A percentile compares a stretch with the other conserved stretches of the same genome.
phyloP scores from a whole-genome alignment of 495 filamentous ascomycete species.

The Collariella sp. region DNA sequence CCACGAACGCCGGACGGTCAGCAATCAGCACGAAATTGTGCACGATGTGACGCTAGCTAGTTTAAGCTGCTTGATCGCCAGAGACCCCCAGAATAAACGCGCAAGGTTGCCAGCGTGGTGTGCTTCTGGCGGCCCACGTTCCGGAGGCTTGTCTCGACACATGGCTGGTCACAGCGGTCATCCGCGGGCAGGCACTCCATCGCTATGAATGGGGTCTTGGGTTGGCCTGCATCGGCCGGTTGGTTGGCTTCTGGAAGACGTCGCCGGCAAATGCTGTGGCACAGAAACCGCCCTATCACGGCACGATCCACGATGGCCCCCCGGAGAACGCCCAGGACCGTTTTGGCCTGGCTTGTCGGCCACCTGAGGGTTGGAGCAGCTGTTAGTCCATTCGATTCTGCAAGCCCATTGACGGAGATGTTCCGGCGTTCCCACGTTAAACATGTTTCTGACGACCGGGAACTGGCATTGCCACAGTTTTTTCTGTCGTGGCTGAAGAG shows the following conservation, averaged over 20 bases:
- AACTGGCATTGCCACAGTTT: background rate
- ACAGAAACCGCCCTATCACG: slow-evolving; percentile 8
- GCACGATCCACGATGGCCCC: background rate
- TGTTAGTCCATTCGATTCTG: background rate
- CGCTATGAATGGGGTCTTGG: background rate
- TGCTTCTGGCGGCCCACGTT: background rate
- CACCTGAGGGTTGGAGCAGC: background rate
- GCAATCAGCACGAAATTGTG: background rate
- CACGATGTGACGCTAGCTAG: background rate
- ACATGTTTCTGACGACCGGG: too few relatives aligned
- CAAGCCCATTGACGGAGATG: background rate
- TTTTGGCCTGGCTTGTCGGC: background rate
- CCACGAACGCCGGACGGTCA: background rate
- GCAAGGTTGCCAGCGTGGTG: background rate
- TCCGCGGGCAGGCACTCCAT: background rate
- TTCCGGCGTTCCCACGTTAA: too few relatives aligned
- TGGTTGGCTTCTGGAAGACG: slow-evolving; percentile 12
- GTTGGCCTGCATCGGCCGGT: slow-evolving; percentile 2
- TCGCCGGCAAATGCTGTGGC: slow-evolving; percentile 8
- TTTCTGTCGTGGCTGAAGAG: background rate
- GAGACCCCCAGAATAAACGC: too few relatives aligned
- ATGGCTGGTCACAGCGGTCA: too few relatives aligned
- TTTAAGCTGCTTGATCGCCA: background rate
- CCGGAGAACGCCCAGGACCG: background rate
- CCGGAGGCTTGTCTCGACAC: background rate